A percentile compares a stretch with the other conserved stretches of the same genome.
These are phyloP conservation scores for Citropsis articulata DNA, from an alignment of 345 rosid genomes.

Conservation along the genomic window DNA sequence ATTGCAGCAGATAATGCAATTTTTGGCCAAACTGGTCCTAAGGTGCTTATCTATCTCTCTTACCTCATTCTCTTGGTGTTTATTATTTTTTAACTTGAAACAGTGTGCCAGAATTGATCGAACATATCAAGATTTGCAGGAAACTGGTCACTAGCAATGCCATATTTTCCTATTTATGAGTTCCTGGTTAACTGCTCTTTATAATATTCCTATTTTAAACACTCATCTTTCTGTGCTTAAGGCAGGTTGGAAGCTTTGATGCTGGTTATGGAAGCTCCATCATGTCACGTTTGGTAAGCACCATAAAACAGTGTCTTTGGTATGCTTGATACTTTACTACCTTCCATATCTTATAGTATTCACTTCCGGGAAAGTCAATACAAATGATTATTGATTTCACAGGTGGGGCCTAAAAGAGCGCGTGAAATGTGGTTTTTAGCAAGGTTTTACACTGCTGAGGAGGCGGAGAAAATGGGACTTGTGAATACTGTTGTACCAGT, in stretches of 20 bases:
- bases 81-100: background rate
- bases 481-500: constrained; percentile 85
- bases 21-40: constrained; percentile 97
- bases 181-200: background rate
- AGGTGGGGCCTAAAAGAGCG: constrained; percentile 94
- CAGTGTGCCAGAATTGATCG: background rate
- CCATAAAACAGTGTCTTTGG: background rate
- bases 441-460: constrained; percentile 80
- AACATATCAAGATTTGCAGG: background rate
- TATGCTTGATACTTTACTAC: background rate
- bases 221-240: background rate
- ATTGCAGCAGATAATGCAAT: constrained; percentile 90
- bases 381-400: constrained; percentile 14
- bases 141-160: background rate
- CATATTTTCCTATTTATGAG: background rate
- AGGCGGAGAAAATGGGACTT: constrained; percentile 96
- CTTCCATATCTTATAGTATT: background rate
- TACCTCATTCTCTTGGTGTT: background rate
- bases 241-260: constrained; percentile 98
- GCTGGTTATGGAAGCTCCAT: constrained; percentile 97
- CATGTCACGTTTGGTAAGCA: constrained; percentile 90
- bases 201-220: background rate
- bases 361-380: background rate
- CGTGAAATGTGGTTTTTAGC: constrained; percentile 95
- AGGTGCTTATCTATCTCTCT: constrained; percentile 39